Evolutionary conservation across 257 asterid species (phyloP).

Genomic region (Leonotis leonurus): DNA sequence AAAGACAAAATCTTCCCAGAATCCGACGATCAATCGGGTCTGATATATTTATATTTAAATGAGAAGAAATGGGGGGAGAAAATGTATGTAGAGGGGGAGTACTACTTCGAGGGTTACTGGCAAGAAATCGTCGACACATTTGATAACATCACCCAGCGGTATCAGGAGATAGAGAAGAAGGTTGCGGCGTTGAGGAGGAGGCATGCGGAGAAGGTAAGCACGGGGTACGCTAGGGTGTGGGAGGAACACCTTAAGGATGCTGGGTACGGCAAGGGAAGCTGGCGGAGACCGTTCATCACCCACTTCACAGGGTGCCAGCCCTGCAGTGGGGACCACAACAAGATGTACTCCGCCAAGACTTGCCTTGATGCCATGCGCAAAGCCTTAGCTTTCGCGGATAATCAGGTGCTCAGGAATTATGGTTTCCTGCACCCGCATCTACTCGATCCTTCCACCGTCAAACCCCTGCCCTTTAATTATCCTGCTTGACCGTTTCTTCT

Average conservation of each 20-base stretch:
- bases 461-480: constrained; percentile 53
- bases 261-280: constrained; percentile 63
- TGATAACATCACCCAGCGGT: constrained; percentile 48
- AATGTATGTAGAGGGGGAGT: constrained; percentile 59
- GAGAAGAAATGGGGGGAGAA: constrained; percentile 73
- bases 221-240: constrained; percentile 49
- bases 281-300: constrained; percentile 89
- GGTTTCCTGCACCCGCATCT: constrained; percentile 65
- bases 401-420: constrained; percentile 78
- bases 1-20: constrained; percentile 67
- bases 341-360: constrained; percentile 71
- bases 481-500: constrained; percentile 41
- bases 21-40: constrained; percentile 83
- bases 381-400: constrained; percentile 80
- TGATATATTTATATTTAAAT: constrained; percentile 51
- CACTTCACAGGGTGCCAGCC: constrained; percentile 99
- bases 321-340: constrained; percentile 81
- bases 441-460: constrained; percentile 60
- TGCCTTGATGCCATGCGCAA: constrained; percentile 74
- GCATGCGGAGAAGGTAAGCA: constrained; percentile 73
- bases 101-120: constrained; percentile 92
- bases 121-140: constrained; percentile 59
- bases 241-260: constrained; percentile 66
- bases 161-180: constrained; percentile 39
- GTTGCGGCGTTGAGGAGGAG: constrained; percentile 47